Conservation (phyloP, 2,329 filamentous ascomycete genomes). For the Sordariomycetes sp. region DNA sequence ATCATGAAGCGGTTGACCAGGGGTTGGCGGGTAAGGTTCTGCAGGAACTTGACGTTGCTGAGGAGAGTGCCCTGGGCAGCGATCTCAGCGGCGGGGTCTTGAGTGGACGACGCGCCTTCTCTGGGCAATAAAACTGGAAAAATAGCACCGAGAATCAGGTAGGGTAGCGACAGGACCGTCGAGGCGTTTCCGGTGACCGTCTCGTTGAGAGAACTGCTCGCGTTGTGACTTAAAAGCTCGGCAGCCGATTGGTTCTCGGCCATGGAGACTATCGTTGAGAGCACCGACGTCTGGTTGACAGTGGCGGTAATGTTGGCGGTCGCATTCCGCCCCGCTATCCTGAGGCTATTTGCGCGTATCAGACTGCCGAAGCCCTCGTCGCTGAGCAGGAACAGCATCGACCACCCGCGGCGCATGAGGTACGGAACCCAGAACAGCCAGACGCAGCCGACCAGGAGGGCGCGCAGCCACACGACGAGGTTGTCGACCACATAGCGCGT, state of each 20-base stretch:
- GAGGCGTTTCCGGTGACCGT: not conserved
- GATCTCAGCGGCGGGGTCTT: not conserved
- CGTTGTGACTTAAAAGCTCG: not conserved
- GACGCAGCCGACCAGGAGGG: constrained; percentile 66
- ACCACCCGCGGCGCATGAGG: constrained; percentile 85
- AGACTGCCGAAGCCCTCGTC: constrained; percentile 53
- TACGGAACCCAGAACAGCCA: constrained; percentile 88
- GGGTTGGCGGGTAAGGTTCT: constrained; percentile 56
- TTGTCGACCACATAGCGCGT: constrained; percentile 62
- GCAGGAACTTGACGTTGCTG: constrained; percentile 45
- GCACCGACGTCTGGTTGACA: constrained; percentile 17
- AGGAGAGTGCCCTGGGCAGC: constrained; percentile 32
- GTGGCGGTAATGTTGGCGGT: constrained; percentile 10
- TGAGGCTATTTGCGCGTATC: not conserved
- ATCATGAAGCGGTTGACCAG: constrained; percentile 70
- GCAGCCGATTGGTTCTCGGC: constrained; percentile 6
- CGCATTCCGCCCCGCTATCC: constrained; percentile 14
- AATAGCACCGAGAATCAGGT: not conserved
- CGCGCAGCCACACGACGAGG: constrained; percentile 67
- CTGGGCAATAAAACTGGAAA: constrained; percentile 2
- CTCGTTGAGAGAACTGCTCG: not conserved
- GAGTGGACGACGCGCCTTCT: not conserved
- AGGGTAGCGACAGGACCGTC: not conserved
- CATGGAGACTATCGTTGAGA: constrained; percentile 7
- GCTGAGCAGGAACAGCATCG: constrained; percentile 87